phyloP scores from a whole-genome alignment of 768 basidiomycete genomes.

The Agaricus blazei region DNA sequence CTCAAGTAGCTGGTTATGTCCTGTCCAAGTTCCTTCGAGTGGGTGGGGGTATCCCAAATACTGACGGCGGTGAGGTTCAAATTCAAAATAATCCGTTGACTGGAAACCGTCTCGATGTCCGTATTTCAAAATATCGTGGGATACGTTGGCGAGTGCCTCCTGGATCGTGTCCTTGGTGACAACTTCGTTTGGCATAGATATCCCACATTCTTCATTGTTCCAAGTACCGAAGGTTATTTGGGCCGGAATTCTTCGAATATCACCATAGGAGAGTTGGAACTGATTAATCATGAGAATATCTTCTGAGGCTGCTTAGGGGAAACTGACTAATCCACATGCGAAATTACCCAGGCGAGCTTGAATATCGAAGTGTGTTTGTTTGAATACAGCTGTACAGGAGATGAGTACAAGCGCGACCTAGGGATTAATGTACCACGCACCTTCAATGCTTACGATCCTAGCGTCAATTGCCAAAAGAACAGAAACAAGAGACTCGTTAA shows the following conservation, averaged over 20 bases:
- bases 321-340: slow-evolving; percentile 29
- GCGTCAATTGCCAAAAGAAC: slow-evolving; percentile 24
- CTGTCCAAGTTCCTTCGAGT: slow-evolving; percentile 29
- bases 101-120: slow-evolving; percentile 28
- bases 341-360: slow-evolving; percentile 27
- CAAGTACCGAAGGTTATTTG: slow-evolving; percentile 26
- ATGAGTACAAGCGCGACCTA: neutral
- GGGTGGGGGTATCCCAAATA: slow-evolving; percentile 13
- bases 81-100: slow-evolving; percentile 26
- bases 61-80: slow-evolving; percentile 17
- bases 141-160: slow-evolving; percentile 6
- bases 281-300: slow-evolving; percentile 5
- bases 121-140: slow-evolving; percentile 22
- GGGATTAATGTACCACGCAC: slow-evolving; percentile 10
- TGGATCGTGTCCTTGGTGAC: slow-evolving; percentile 15
- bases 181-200: slow-evolving; percentile 6
- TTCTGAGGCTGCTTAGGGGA: neutral
- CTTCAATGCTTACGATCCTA: slow-evolving; percentile 26
- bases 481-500: slow-evolving; percentile 25
- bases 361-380: slow-evolving; percentile 28
- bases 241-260: slow-evolving; percentile 23
- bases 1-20: slow-evolving; percentile 20
- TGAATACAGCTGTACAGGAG: slow-evolving; percentile 24
- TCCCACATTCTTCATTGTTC: slow-evolving; percentile 16
- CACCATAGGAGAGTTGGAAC: slow-evolving; percentile 29